Percentiles rank a stretch among this genome's conserved stretches.
phyloP scores from a whole-genome alignment of 108 stramenopile species.

The Stephanodiscus minutulus region DNA sequence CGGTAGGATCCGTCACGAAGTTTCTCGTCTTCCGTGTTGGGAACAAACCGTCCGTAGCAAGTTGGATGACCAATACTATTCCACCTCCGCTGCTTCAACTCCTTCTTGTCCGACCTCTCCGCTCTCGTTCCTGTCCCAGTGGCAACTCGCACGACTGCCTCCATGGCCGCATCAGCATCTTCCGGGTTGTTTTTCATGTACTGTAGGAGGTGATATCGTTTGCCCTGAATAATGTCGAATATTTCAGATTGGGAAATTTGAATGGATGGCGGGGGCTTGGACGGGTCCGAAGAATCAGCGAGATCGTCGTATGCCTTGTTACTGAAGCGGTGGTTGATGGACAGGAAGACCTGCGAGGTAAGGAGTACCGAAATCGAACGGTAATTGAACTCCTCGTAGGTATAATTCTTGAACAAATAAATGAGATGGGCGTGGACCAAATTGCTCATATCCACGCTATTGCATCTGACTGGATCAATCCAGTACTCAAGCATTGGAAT shows the following conservation, averaged over 20 bases:
- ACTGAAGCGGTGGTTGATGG: conserved; percentile 96
- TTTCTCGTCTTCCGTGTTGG: conserved; percentile 94
- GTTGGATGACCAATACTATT: conserved; percentile 90
- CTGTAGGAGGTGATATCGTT: conserved; percentile 89
- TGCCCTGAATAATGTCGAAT: conserved; percentile 91
- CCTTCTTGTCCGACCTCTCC: conserved; percentile 57
- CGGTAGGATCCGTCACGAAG: conserved; percentile 88
- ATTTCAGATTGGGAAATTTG: conserved; percentile 96
- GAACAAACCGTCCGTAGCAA: conserved; percentile 96
- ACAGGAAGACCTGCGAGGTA: conserved; percentile 95
- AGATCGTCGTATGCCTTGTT: conserved; percentile 90
- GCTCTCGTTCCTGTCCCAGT: conserved; percentile 91
- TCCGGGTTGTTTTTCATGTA: conserved; percentile 89
- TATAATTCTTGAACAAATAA: conserved; percentile 96
- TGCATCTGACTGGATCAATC: conserved; percentile 87
- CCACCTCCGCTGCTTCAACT: conserved; percentile 90
- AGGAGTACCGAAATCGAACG: conserved; percentile 91
- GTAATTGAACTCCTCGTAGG: conserved; percentile 88
- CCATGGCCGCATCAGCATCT: conserved; percentile 91
- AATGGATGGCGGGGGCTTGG: conserved; percentile 87
- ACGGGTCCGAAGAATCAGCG: conserved; percentile 84
- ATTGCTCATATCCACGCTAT: conserved; percentile 86
- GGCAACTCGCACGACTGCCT: conserved; percentile 93
- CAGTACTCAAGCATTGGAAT: conserved; percentile 97
- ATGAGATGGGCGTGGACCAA: conserved; percentile 96